Percentiles rank a stretch among this genome's conserved stretches.
Conservation (phyloP, 2,329 filamentous ascomycete species). For the Alternaria tenuissima region DNA sequence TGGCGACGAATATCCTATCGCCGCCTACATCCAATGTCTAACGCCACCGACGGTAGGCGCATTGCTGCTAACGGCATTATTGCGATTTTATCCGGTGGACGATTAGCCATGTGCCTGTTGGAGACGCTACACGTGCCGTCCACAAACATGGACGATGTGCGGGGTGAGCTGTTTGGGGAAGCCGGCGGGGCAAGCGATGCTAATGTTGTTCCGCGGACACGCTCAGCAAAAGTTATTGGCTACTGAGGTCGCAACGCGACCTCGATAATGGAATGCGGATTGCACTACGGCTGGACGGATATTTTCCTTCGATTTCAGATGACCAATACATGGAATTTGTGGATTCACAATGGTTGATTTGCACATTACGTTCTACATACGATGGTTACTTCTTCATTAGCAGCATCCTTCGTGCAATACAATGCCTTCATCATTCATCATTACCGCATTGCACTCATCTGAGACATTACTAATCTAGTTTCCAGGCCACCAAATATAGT, state of each 20-base stretch:
- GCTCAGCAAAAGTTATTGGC: neutral
- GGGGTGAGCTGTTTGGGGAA: slow-evolving; percentile 32
- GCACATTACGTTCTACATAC: slow-evolving; percentile 2
- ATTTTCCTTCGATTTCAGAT: slow-evolving; percentile 4
- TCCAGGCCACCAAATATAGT: slow-evolving; percentile 58
- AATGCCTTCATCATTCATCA: neutral
- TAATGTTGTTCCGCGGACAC: slow-evolving; percentile 3
- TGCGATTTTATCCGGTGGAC: slow-evolving; percentile 37
- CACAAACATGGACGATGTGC: slow-evolving; percentile 12
- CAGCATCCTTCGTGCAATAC: neutral
- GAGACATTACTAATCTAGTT: slow-evolving; percentile 35
- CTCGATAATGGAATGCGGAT: neutral
- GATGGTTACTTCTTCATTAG: neutral
- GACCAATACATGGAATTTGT: slow-evolving; percentile 3
- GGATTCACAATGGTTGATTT: neutral
- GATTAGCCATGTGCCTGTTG: slow-evolving; percentile 22
- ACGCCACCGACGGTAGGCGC: slow-evolving; percentile 10
- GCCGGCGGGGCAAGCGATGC: slow-evolving; percentile 20
- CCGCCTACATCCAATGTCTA: neutral
- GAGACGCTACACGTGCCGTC: slow-evolving; percentile 21
- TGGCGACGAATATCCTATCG: neutral
- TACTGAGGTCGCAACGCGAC: neutral
- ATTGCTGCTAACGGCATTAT: slow-evolving; percentile 18
- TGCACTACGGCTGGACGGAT: slow-evolving; percentile 7
- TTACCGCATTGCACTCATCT: neutral